A percentile compares a stretch with the other conserved stretches of the same genome.
These are phyloP conservation scores for Sporothrix inflata DNA, from an alignment of 2,329 filamentous ascomycete species.

Conservation along the genomic window DNA sequence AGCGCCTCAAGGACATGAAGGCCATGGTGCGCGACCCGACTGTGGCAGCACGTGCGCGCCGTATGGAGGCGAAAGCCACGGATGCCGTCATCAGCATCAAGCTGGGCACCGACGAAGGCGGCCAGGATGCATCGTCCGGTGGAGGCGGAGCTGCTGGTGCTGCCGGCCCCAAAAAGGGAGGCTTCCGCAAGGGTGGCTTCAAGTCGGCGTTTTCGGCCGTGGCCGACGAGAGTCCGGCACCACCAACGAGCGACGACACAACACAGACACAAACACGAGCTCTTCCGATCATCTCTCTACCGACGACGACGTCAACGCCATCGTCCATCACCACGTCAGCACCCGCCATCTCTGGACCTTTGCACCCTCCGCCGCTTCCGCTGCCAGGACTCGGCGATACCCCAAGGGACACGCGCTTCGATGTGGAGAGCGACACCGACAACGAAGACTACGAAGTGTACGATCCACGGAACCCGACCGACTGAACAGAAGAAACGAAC, in stretches of 20 bases:
- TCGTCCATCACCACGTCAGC: neutral
- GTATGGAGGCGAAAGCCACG: conserved; percentile 67
- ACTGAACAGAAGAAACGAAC: conserved; percentile 49
- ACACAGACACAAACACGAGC: conserved; percentile 30
- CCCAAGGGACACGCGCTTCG: conserved; percentile 25
- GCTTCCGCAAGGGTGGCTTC: conserved; percentile 84
- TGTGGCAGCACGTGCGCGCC: conserved; percentile 66
- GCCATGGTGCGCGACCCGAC: conserved; percentile 75
- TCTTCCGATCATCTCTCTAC: neutral
- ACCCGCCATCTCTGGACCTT: neutral
- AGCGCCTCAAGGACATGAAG: conserved; percentile 86
- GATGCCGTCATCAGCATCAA: conserved; percentile 72
- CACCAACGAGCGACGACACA: conserved; percentile 39
- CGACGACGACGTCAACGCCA: conserved; percentile 26
- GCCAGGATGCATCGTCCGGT: conserved; percentile 27
- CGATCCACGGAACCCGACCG: conserved; percentile 62
- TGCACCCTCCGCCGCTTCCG: neutral
- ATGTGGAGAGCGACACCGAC: conserved; percentile 63
- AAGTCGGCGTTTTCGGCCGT: conserved; percentile 72
- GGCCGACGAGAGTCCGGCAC: conserved; percentile 44
- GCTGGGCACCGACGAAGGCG: conserved; percentile 46
- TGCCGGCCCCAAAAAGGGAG: conserved; percentile 67
- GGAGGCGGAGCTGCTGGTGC: neutral
- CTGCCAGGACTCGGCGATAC: neutral
- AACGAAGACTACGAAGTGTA: conserved; percentile 74